Conservation (phyloP, 768 basidiomycete genomes). For the Astraeus odoratus region DNA sequence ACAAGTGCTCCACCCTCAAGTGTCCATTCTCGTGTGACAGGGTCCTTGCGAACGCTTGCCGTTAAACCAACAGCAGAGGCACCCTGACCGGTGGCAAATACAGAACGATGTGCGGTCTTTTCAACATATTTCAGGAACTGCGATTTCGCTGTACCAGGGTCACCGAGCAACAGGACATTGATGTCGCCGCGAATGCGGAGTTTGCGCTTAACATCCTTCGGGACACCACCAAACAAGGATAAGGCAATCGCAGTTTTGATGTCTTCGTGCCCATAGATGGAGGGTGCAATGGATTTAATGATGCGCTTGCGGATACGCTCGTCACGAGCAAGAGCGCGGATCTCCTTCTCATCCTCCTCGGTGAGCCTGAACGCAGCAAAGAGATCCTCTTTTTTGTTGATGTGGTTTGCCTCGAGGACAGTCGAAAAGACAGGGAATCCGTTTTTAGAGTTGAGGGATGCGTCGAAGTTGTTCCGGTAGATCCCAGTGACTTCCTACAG, state of each 20-base stretch:
- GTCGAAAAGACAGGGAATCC: constrained; percentile 99
- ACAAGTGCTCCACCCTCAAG: constrained; percentile 97
- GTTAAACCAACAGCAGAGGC: constrained; percentile 98
- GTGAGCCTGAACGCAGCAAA: constrained; percentile 98
- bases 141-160: constrained; percentile 98
- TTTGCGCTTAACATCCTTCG: constrained; percentile 96
- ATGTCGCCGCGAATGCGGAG: constrained; percentile 96
- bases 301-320: constrained; percentile 96
- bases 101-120: constrained; percentile 96
- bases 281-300: constrained; percentile 97
- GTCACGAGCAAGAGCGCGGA: constrained; percentile 80
- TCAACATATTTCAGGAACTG: constrained; percentile 99
- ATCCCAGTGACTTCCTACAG: constrained; percentile 92
- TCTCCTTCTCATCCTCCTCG: constrained; percentile 93
- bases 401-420: constrained; percentile 94
- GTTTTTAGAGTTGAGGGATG: constrained; percentile 95
- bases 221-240: constrained; percentile 88
- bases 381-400: constrained; percentile 98
- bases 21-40: constrained; percentile 96
- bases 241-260: constrained; percentile 97
- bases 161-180: constrained; percentile 91
- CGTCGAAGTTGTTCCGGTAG: constrained; percentile 98
- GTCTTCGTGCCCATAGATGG: constrained; percentile 98
- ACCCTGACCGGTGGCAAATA: constrained; percentile 97
- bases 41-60: constrained; percentile 97